phyloP scores from a whole-genome alignment of 345 rosid genomes.

The Salix brachista region DNA sequence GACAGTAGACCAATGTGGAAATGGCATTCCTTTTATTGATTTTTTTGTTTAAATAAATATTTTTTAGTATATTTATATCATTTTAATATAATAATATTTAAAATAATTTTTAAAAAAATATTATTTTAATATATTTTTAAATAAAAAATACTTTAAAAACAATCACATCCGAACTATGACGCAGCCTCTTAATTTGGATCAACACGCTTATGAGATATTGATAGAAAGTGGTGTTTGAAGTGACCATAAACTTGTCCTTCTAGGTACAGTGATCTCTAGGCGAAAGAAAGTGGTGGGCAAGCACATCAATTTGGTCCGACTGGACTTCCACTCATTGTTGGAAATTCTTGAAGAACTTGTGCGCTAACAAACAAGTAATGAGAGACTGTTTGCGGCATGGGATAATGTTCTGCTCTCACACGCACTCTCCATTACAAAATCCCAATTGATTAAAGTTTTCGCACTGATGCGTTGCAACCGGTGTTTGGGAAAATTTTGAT shows the following conservation, averaged over 20 bases:
- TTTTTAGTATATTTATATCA: too few relatives aligned
- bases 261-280: background rate
- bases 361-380: background rate
- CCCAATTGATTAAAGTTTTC: background rate
- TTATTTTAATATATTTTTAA: too few relatives aligned
- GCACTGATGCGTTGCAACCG: background rate
- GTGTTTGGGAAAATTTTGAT: too few relatives aligned
- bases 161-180: too few relatives aligned
- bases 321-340: background rate
- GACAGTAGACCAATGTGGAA: background rate
- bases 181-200: background rate
- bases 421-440: background rate
- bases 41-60: too few relatives aligned
- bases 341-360: background rate
- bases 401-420: background rate
- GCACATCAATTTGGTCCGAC: background rate
- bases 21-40: background rate
- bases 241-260: background rate
- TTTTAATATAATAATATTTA: too few relatives aligned
- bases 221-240: background rate
- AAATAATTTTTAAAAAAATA: too few relatives aligned
- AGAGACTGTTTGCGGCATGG: background rate
- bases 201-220: rapidly evolving
- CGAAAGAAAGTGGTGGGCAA: background rate
- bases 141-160: too few relatives aligned